phyloP scores from a whole-genome alignment of 768 basidiomycete genomes.

The Rubroboletus satanas region DNA sequence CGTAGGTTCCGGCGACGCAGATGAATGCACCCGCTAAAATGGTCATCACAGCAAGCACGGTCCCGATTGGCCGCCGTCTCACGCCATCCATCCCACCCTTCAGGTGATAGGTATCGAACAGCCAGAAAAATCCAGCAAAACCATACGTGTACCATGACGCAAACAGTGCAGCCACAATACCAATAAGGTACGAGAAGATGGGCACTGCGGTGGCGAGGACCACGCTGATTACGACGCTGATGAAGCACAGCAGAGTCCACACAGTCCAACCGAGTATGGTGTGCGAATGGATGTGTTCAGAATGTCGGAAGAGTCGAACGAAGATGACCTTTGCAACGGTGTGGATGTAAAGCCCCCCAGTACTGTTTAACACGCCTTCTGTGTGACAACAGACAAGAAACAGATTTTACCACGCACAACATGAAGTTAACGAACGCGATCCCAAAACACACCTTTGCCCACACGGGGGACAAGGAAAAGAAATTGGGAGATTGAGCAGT shows the following conservation, averaged over 20 bases:
- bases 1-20: slow-evolving; percentile 40
- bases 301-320: slow-evolving; percentile 45
- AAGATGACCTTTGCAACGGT: slow-evolving; percentile 53
- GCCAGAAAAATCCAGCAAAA: slow-evolving; percentile 49
- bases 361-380: slow-evolving; percentile 24
- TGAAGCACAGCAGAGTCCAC: slow-evolving; percentile 44
- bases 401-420: slow-evolving; percentile 32
- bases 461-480: slow-evolving; percentile 23
- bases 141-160: slow-evolving; percentile 61
- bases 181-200: slow-evolving; percentile 52
- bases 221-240: slow-evolving; percentile 36
- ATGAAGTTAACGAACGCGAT: slow-evolving; percentile 51
- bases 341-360: slow-evolving; percentile 46
- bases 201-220: slow-evolving; percentile 49
- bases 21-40: slow-evolving; percentile 49
- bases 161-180: slow-evolving; percentile 51
- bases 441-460: slow-evolving; percentile 49
- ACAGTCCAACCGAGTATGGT: slow-evolving; percentile 47
- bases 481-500: slow-evolving; percentile 7
- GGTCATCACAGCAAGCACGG: slow-evolving; percentile 29
- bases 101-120: slow-evolving; percentile 45
- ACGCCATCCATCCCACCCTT: slow-evolving; percentile 36
- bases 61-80: slow-evolving; percentile 32
- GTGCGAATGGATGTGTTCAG: slow-evolving; percentile 47
- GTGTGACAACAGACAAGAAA: neutral